Evolutionary conservation across 2,329 filamentous ascomycete genomes (phyloP).

Genomic region (Xylaria arbuscula): DNA sequence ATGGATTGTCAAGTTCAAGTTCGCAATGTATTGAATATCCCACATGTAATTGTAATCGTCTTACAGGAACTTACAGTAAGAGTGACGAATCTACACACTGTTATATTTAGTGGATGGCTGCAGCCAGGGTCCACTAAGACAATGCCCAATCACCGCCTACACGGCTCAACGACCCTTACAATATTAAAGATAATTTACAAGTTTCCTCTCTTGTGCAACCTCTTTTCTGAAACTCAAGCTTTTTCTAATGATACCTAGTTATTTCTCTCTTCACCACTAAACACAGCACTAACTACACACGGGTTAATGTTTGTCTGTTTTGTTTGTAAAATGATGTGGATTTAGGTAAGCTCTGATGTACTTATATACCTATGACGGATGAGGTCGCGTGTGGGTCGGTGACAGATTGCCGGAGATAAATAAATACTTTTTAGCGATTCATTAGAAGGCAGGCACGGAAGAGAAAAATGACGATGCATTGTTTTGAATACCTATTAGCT

Average conservation of each 20-base stretch:
- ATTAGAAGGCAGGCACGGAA: background rate
- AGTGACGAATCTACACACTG: too few species aligned
- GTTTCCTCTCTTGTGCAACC: background rate
- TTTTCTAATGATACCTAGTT: too few species aligned
- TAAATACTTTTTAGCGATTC: background rate
- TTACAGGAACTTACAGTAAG: background rate
- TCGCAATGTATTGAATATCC: too few species aligned
- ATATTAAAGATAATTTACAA: background rate
- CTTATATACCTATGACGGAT: too few species aligned
- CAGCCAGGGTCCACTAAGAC: background rate
- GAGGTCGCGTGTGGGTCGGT: background rate
- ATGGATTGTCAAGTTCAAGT: too few species aligned
- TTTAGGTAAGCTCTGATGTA: too few species aligned
- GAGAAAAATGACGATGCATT: background rate
- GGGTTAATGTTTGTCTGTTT: too few species aligned
- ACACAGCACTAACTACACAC: too few species aligned
- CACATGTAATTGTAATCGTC: too few species aligned
- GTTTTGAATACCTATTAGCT: background rate
- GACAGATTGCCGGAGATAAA: background rate
- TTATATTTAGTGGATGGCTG: background rate
- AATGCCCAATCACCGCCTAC: background rate
- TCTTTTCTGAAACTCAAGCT: too few species aligned
- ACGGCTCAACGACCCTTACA: background rate
- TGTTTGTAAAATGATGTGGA: too few species aligned
- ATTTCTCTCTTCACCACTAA: too few species aligned